Percentiles rank a stretch among this genome's conserved stretches.
These are phyloP conservation scores for Silene vulgaris DNA, from an alignment of 179 eudicot genomes.

Conservation along the genomic window DNA sequence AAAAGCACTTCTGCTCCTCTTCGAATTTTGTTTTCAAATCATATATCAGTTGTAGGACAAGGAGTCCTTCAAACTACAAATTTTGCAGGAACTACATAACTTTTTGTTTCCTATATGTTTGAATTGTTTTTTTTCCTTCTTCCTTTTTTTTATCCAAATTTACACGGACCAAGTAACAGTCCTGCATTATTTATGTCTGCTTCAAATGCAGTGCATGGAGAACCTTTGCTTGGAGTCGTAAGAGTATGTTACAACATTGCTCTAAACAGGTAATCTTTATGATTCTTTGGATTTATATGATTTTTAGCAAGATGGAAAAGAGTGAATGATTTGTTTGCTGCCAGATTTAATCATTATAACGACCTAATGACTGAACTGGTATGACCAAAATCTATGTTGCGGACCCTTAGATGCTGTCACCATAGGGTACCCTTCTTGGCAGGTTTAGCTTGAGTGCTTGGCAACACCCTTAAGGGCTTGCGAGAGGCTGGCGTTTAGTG, in stretches of 20 bases:
- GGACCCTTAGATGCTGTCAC: neutral
- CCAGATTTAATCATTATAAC: neutral
- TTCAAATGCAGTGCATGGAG: constrained; percentile 80
- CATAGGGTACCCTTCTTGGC: neutral
- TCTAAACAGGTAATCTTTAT: constrained; percentile 67
- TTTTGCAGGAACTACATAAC: neutral
- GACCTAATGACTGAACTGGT: neutral
- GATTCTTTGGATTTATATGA: constrained; percentile 4
- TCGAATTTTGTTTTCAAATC: neutral
- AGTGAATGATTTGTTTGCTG: neutral
- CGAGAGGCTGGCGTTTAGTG: neutral
- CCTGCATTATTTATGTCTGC: constrained; percentile 15
- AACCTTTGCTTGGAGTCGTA: constrained; percentile 80
- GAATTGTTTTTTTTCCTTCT: neutral
- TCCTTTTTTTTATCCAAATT: too few species aligned
- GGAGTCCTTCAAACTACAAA: neutral
- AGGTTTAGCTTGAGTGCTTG: neutral
- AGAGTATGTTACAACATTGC: constrained; percentile 94
- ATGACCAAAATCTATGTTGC: constrained; percentile 8
- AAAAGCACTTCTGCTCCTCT: neutral
- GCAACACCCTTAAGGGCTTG: neutral
- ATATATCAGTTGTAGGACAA: neutral
- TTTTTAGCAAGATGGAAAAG: constrained; percentile 1
- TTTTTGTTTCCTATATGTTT: neutral
- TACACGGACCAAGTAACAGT: neutral